Evolutionary conservation across 1,284 basidiomycete genomes (phyloP), one percentile per base, ranked within the genome.

Genomic region (Termitomyces sp.): DNA sequence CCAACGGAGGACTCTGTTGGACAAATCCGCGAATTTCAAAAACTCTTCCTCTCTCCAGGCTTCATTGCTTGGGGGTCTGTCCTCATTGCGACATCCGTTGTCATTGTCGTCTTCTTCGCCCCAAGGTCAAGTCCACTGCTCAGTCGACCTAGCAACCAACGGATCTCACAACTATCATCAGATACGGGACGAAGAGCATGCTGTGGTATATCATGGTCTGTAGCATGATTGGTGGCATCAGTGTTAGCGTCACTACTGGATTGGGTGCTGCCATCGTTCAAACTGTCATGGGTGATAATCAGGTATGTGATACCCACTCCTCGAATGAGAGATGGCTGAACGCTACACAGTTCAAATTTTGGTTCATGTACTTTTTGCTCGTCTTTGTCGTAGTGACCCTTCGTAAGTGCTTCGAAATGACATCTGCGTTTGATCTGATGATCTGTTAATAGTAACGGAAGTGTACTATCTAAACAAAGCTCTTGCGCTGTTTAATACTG

Each of bases 401-500:
- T 37, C 63, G 88, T 90, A 56, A 59, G 86, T 68, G 10, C 14
- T 4, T 30, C 13, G 3, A 10, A 28, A 14, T 8, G 8, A 11
- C 4, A 30, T 10, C 5, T 18, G 11, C 33, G 8, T 13, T 41
- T 9, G n/a, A 10, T 28, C 56, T 56, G n/a, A 58, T 33, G 9
- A 14, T 16, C n/a, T 13, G 53, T 41, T 68, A 5, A 10, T 33
- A 84, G 86, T 95, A 49, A 86, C 88, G 55, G 93, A 97, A 69
- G 92, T 98, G 66, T 96, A 91, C 72, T 98, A 94, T 72, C 80
- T 98, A 59, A 99, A 98, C 74, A 90, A 95, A 64, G 96, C 96
- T 18, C 84, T 99, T 55, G 96, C 95, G 62, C 75, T 97, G 40
- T 98, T 95, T 79, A 97, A 97, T 70, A 92, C 90, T 52, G 86